Base-by-base conservation (phyloP, 2,329 filamentous ascomycete genomes). In the Harringtonia aguacate region DNA sequence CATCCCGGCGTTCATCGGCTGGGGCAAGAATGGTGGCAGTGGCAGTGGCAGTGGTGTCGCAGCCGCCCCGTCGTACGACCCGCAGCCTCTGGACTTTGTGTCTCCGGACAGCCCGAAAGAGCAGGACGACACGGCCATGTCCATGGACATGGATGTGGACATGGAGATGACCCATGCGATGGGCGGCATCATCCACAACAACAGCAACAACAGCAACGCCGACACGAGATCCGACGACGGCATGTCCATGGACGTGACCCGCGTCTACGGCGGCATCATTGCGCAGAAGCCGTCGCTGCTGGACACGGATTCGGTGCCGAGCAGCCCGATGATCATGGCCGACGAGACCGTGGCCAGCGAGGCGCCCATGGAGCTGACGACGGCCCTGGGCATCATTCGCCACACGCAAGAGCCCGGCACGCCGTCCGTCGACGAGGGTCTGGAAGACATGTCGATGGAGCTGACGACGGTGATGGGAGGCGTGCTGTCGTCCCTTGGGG, bases 221-320 rank as follows among this genome's bases (percentile, higher is more conserved):
- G 12, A 17, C 21, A 17, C 12, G 4, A 7, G 69, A 73, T n/a
- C n/a, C n/a, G 24, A 6, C 13, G 67, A 68, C 13, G 58, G 89
- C 33, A 81, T 94, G 71, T 92, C 86, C 20, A 95, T 97, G 90
- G 90, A 97, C 54, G 86, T 95, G 8, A 95, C 90, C 2, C 79
- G 77, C 44, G 86, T 79, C 9, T 70, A 94, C 43, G 90, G 90
- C 9, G 77, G 81, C 4, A 95, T 97, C 43, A 62, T 95, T 18
- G 65, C 72, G 6, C 69, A 65, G 39, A 55, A 52, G 45, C 50
- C 53, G n/a, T 50, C 39, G 36, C 48, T 29, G 9, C 3, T 35
- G 12, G 49, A 45, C 3, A 12, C 28, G 7, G 42, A 47, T 2
- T 50, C 51, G 21, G 44, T 46, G 17, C 40, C 45, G 10, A 51